These are phyloP conservation scores for Yarrowia deformans DNA, from an alignment of 805 yeast genomes.

Conservation along the genomic window DNA sequence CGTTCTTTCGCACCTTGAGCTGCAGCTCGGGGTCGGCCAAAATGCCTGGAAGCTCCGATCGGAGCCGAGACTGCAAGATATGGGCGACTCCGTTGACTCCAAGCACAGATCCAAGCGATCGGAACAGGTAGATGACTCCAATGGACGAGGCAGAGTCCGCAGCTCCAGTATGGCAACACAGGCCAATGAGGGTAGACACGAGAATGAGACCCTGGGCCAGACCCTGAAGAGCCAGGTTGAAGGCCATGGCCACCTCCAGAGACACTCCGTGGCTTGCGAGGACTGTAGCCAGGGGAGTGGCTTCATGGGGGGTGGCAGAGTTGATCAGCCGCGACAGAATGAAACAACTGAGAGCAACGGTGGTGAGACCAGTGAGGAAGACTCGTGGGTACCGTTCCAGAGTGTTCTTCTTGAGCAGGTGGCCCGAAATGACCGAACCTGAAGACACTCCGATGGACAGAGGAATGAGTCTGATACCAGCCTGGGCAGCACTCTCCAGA, in stretches of 20 bases:
- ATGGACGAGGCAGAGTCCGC: slow-evolving; percentile 35
- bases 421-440: slow-evolving; percentile 22
- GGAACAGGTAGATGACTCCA: slow-evolving; percentile 37
- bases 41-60: slow-evolving; percentile 22
- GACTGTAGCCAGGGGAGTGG: not conserved
- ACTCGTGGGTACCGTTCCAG: slow-evolving; percentile 8
- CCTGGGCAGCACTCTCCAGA: slow-evolving; percentile 1
- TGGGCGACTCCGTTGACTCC: slow-evolving; percentile 38
- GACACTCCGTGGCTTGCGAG: not conserved
- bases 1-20: slow-evolving; percentile 31
- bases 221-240: slow-evolving; percentile 17
- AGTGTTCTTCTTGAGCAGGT: slow-evolving; percentile 21
- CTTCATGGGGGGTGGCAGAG: slow-evolving; percentile 13
- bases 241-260: not conserved
- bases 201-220: slow-evolving; percentile 33
- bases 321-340: slow-evolving; percentile 3
- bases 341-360: not conserved
- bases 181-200: slow-evolving; percentile 27
- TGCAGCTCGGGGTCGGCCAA: slow-evolving; percentile 29
- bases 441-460: slow-evolving; percentile 22
- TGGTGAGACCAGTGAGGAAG: slow-evolving; percentile 8
- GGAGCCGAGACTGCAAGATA: slow-evolving; percentile 8
- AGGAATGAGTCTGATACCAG: slow-evolving; percentile 28
- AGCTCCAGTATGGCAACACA: slow-evolving; percentile 1
- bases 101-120: slow-evolving; percentile 24